Conservation (phyloP, 2,329 filamentous ascomycete species). For the Aspergillus novofumigatus region DNA sequence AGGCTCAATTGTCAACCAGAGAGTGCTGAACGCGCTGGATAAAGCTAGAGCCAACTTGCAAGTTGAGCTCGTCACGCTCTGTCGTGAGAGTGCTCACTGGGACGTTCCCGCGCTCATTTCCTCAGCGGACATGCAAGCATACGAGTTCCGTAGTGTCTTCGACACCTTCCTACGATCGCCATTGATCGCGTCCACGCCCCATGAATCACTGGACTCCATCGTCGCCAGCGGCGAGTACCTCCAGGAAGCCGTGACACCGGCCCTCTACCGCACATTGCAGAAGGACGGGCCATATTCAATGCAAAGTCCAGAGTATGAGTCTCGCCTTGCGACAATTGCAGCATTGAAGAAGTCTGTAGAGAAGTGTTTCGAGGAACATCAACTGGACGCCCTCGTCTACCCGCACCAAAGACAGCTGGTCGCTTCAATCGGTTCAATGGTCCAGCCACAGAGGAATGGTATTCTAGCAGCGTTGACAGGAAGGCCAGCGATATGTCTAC, state of each 20-base stretch:
- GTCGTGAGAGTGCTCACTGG: constrained; percentile 29
- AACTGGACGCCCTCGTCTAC: constrained; percentile 58
- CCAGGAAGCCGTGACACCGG: constrained; percentile 48
- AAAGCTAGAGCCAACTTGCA: background rate
- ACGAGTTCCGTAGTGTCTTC: constrained; percentile 55
- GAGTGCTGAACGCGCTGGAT: background rate
- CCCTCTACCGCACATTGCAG: constrained; percentile 54
- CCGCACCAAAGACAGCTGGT: constrained; percentile 63
- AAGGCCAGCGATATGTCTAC: constrained; percentile 47
- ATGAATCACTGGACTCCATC: constrained; percentile 45
- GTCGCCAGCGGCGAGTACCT: constrained; percentile 52
- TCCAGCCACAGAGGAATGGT: constrained; percentile 58
- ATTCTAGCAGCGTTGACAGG: constrained; percentile 54
- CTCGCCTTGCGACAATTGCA: constrained; percentile 47
- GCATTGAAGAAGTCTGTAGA: constrained; percentile 50
- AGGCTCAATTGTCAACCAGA: background rate
- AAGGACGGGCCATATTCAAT: constrained; percentile 51
- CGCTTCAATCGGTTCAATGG: constrained; percentile 53
- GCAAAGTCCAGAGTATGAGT: constrained; percentile 47
- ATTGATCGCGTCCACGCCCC: constrained; percentile 15
- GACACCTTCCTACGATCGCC: constrained; percentile 51
- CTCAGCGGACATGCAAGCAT: constrained; percentile 56
- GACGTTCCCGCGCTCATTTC: constrained; percentile 30
- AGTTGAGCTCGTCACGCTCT: constrained; percentile 47
- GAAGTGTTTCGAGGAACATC: constrained; percentile 47